These are phyloP conservation scores for Xylaria sp. DNA, from an alignment of 2,329 filamentous ascomycete genomes.

Conservation along the genomic window DNA sequence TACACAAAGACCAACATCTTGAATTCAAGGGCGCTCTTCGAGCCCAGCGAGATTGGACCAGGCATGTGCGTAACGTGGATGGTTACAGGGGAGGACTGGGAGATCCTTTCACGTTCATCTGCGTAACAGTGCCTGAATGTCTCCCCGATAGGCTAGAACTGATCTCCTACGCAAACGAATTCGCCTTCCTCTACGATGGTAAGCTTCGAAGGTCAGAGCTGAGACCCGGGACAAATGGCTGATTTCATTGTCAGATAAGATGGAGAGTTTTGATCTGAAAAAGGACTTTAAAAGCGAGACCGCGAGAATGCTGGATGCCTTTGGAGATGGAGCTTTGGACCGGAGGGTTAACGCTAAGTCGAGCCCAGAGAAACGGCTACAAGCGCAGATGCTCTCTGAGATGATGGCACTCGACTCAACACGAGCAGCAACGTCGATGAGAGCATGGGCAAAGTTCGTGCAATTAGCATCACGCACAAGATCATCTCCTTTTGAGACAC, in stretches of 20 bases:
- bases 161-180: conserved; percentile 55
- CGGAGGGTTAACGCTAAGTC: conserved; percentile 29
- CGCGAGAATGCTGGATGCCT: conserved; percentile 41
- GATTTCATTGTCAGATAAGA: conserved; percentile 26
- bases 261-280: conserved; percentile 40
- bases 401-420: conserved; percentile 47
- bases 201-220: conserved; percentile 16
- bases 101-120: conserved; percentile 48
- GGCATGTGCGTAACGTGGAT: conserved; percentile 46
- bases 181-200: conserved; percentile 55
- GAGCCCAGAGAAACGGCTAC: conserved; percentile 41
- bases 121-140: conserved; percentile 52
- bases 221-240: conserved; percentile 21
- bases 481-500: conserved; percentile 39
- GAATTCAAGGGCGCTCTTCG: conserved; percentile 48
- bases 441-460: conserved; percentile 44
- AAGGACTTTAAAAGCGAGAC: conserved; percentile 32
- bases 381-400: conserved; percentile 44
- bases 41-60: conserved; percentile 53
- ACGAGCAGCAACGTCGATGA: conserved; percentile 45
- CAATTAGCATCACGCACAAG: conserved; percentile 36
- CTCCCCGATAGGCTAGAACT: conserved; percentile 54
- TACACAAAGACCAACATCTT: conserved; percentile 39
- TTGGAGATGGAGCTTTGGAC: conserved; percentile 38
- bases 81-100: conserved; percentile 49